Evolutionary conservation across 2,329 filamentous ascomycete genomes (phyloP).

Genomic region (Aspergillus phoenicis): DNA sequence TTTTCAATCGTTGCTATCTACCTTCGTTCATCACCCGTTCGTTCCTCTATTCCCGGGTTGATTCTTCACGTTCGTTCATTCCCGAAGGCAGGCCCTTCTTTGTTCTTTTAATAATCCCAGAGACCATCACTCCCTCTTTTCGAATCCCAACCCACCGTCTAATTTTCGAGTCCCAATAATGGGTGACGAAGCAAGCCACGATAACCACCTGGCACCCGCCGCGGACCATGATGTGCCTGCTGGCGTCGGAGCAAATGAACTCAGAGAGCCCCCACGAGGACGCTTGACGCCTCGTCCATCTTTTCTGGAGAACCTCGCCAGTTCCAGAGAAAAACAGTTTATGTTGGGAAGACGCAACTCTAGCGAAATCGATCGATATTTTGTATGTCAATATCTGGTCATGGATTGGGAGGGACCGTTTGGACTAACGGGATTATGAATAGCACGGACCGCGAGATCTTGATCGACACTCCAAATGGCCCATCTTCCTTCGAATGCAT

Average conservation of each 20-base stretch:
- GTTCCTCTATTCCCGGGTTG: background rate
- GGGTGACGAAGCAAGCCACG: slow-evolving; percentile 1
- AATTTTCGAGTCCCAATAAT: background rate
- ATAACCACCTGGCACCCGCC: background rate
- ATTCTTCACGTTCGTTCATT: background rate
- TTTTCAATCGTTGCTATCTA: background rate
- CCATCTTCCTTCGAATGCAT: slow-evolving; percentile 73
- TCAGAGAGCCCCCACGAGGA: slow-evolving; percentile 24
- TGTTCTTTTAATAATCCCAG: background rate
- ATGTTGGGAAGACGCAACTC: slow-evolving; percentile 32
- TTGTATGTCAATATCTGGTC: slow-evolving; percentile 44
- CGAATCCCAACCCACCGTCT: background rate
- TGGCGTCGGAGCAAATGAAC: slow-evolving; percentile 17
- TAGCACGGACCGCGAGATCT: slow-evolving; percentile 63
- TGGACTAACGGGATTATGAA: background rate
- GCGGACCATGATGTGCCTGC: background rate
- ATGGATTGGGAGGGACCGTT: background rate
- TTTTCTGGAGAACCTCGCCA: slow-evolving; percentile 37
- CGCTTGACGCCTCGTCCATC: slow-evolving; percentile 37
- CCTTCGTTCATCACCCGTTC: background rate
- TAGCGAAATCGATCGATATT: slow-evolving; percentile 63
- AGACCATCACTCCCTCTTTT: background rate
- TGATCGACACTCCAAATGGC: slow-evolving; percentile 74
- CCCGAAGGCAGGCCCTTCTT: slow-evolving; percentile 6
- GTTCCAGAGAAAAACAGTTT: slow-evolving; percentile 36